Evolutionary conservation across 768 basidiomycete species (phyloP).

Genomic region (Tricholoma hemisulphureum): DNA sequence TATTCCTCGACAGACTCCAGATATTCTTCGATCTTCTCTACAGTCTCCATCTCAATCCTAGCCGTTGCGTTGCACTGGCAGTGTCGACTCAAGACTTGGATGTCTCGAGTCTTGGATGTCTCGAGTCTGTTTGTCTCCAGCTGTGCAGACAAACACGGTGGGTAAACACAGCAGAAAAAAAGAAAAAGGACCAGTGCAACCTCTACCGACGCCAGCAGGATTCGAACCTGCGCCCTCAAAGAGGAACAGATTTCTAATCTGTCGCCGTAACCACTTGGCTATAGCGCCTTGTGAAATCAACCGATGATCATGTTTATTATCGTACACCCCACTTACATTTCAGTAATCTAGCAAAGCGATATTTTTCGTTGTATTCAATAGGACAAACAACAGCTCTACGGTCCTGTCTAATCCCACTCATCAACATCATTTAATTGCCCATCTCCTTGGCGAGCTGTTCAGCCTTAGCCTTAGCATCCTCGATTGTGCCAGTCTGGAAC

Average conservation of each 20-base stretch:
- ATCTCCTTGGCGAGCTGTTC: slow-evolving; percentile 97
- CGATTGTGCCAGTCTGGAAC: slow-evolving; percentile 81
- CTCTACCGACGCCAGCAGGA: slow-evolving; percentile 60
- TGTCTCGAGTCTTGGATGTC: neutral
- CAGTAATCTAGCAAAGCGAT: neutral
- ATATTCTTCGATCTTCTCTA: slow-evolving; percentile 73
- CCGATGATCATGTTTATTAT: neutral
- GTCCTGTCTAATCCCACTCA: slow-evolving; percentile 7
- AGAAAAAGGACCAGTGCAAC: no score
- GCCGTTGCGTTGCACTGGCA: neutral
- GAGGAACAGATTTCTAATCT: slow-evolving; percentile 74
- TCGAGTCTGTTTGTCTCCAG: neutral
- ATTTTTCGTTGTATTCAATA: neutral
- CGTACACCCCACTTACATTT: neutral
- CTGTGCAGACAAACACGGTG: slow-evolving; percentile 5
- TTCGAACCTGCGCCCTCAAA: slow-evolving; percentile 70
- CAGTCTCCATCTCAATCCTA: slow-evolving; percentile 29
- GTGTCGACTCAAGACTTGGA: neutral
- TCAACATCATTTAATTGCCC: slow-evolving; percentile 42
- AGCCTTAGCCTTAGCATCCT: slow-evolving; percentile 96
- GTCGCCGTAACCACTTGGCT: slow-evolving; percentile 81
- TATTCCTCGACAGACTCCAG: slow-evolving; percentile 63
- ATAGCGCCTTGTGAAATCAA: slow-evolving; percentile 51
- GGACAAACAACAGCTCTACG: neutral
- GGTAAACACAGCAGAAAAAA: slow-evolving; percentile 19